These are phyloP conservation scores for Trametes pubescens DNA, from an alignment of 1,284 basidiomycete genomes.

Conservation along the genomic window DNA sequence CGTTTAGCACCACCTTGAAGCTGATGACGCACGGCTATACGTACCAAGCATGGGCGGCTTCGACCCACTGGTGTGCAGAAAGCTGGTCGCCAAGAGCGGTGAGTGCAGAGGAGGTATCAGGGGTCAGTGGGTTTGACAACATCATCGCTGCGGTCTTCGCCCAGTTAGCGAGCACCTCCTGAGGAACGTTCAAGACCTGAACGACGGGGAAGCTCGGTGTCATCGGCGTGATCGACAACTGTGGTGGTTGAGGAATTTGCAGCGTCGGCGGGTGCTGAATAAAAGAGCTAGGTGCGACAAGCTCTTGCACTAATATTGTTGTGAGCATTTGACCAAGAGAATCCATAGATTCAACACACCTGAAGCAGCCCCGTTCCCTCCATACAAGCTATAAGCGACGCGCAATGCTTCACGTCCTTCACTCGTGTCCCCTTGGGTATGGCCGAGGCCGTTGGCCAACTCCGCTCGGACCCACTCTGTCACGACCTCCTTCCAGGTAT, in stretches of 20 bases:
- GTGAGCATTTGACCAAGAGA: slow-evolving; percentile 6
- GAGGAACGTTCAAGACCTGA: slow-evolving; percentile 55
- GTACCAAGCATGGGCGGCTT: slow-evolving; percentile 94
- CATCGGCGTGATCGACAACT: slow-evolving; percentile 62
- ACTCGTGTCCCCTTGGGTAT: slow-evolving; percentile 35
- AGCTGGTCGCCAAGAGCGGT: slow-evolving; percentile 91
- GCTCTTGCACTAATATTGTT: slow-evolving; percentile 70
- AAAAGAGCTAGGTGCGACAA: slow-evolving; percentile 69
- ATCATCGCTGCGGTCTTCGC: slow-evolving; percentile 89
- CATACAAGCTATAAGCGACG: slow-evolving; percentile 87
- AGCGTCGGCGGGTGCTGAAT: slow-evolving; percentile 48
- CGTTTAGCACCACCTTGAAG: slow-evolving; percentile 14
- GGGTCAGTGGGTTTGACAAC: slow-evolving; percentile 73
- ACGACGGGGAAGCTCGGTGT: slow-evolving; percentile 67
- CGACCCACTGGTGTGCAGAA: slow-evolving; percentile 72
- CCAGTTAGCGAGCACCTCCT: slow-evolving; percentile 79
- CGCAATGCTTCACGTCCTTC: slow-evolving; percentile 77
- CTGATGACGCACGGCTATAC: slow-evolving; percentile 22
- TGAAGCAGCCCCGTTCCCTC: slow-evolving; percentile 81
- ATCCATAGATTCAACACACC: slow-evolving; percentile 53
- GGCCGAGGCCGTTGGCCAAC: slow-evolving; percentile 54
- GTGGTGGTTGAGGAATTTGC: slow-evolving; percentile 48
- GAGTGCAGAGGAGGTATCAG: slow-evolving; percentile 77
- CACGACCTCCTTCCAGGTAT: slow-evolving; percentile 92
- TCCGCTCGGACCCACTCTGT: slow-evolving; percentile 88